Evolutionary conservation across 345 rosid species (phyloP).

Genomic region (Geranium brycei): DNA sequence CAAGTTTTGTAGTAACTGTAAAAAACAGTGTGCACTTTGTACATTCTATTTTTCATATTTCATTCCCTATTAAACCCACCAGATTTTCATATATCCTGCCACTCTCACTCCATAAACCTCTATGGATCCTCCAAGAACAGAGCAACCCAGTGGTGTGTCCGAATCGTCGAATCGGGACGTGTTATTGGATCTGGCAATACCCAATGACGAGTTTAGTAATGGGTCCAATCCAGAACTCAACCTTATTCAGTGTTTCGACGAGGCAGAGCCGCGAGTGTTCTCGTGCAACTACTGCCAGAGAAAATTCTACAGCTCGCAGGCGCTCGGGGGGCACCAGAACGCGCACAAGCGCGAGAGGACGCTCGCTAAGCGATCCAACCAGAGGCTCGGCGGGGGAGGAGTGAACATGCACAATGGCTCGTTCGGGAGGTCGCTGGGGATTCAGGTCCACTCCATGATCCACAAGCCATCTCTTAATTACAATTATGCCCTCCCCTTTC

Average conservation of each 20-base stretch:
- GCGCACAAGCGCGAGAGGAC: conserved; percentile 36
- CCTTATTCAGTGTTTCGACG: conserved; percentile 12
- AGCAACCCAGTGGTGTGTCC: too few species aligned
- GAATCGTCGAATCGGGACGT: too few species aligned
- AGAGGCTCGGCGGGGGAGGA: background rate
- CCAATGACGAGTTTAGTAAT: background rate
- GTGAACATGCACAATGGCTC: conserved; percentile 13
- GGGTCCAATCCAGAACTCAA: conserved; percentile 8
- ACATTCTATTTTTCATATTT: too few species aligned
- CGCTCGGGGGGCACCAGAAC: conserved; percentile 27
- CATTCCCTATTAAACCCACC: too few species aligned
- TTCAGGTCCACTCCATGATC: conserved; percentile 21
- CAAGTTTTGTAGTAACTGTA: too few species aligned
- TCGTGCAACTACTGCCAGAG: conserved; percentile 27
- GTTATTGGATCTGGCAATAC: conserved; percentile 13
- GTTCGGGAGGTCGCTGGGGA: conserved; percentile 25
- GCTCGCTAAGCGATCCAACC: conserved; percentile 24
- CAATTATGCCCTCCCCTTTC: conserved; percentile 7
- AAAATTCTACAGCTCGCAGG: conserved; percentile 29
- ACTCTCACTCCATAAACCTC: too few species aligned
- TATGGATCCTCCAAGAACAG: too few species aligned
- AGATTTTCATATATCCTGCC: too few species aligned
- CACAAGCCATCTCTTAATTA: conserved; percentile 10
- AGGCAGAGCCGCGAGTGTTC: conserved; percentile 14
- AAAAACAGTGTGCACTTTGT: too few species aligned